A percentile compares a stretch with the other conserved stretches of the same genome.
These are phyloP conservation scores for Geotrichum klebahnii DNA, from an alignment of 1,139 yeast genomes.

Conservation along the genomic window DNA sequence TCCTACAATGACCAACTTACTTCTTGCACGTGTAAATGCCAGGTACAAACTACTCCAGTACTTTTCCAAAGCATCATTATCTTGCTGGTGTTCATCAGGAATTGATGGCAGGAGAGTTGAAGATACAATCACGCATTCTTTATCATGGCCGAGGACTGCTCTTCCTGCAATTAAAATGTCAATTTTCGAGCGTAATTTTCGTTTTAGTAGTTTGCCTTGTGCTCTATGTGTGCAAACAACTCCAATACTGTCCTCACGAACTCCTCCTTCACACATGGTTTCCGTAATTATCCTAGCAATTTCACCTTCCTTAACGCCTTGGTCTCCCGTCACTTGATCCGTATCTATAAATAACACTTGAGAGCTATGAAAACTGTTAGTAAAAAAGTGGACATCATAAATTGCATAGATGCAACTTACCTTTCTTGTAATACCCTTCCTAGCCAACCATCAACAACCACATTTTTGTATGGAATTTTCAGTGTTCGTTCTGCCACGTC, in stretches of 20 bases:
- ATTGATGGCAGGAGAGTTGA: too few relatives aligned
- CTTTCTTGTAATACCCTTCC: slow-evolving; percentile 44
- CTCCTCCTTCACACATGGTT: slow-evolving; percentile 58
- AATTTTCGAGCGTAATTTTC: slow-evolving; percentile 41
- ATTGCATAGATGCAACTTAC: slow-evolving; percentile 28
- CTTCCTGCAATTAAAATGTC: slow-evolving; percentile 80
- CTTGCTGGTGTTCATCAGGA: too few relatives aligned
- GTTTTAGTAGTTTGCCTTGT: slow-evolving; percentile 58
- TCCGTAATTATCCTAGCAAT: slow-evolving; percentile 61
- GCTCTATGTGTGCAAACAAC: slow-evolving; percentile 86
- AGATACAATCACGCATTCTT: slow-evolving; percentile 82
- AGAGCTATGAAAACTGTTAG: slow-evolving; percentile 1
- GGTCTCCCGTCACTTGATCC: slow-evolving; percentile 59
- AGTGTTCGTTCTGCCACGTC: slow-evolving; percentile 58
- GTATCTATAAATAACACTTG: slow-evolving; percentile 77
- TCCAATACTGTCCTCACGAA: slow-evolving; percentile 60
- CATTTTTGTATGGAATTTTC: slow-evolving; percentile 42
- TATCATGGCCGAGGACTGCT: slow-evolving; percentile 86
- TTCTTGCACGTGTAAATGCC: slow-evolving; percentile 85
- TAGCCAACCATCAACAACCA: slow-evolving; percentile 42
- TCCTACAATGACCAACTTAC: slow-evolving; percentile 79
- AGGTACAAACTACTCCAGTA: slow-evolving; percentile 91
- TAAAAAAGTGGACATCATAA: too few relatives aligned
- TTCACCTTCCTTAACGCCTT: slow-evolving; percentile 67
- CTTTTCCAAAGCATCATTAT: slow-evolving; percentile 68